Conservation (phyloP, 2,329 filamentous ascomycete species). For the Shiraia sp. region DNA sequence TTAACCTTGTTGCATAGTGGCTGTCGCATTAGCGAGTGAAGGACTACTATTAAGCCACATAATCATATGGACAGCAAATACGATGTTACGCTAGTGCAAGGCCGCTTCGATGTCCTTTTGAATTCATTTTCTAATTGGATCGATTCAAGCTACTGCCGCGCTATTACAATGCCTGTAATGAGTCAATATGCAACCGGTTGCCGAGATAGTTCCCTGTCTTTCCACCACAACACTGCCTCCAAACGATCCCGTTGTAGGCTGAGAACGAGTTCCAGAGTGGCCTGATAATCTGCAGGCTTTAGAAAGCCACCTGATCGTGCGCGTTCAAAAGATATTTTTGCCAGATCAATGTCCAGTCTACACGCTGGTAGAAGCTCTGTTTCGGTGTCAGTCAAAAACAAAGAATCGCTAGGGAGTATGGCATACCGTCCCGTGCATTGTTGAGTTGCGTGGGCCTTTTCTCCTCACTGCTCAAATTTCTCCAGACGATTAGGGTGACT, state of each 20-base stretch:
- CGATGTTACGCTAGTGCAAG: too few relatives aligned
- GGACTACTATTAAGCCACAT: too few relatives aligned
- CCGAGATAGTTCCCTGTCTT: slow-evolving; percentile 1
- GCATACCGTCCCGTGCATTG: slow-evolving; percentile 9
- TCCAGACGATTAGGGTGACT: slow-evolving; percentile 9
- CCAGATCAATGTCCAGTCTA: slow-evolving; percentile 9
- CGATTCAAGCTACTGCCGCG: background rate
- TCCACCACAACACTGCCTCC: slow-evolving; percentile 12
- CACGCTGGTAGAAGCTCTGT: slow-evolving; percentile 11
- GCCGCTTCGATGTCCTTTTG: too few relatives aligned
- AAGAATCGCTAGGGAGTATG: background rate
- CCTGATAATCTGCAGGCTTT: slow-evolving; percentile 3
- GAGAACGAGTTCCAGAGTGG: slow-evolving; percentile 9
- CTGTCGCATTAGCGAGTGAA: too few relatives aligned
- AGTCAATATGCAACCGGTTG: slow-evolving; percentile 7
- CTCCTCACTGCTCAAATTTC: slow-evolving; percentile 9
- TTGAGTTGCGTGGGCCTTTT: slow-evolving; percentile 10
- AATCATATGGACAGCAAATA: too few relatives aligned
- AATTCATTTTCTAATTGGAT: background rate
- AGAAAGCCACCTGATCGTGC: background rate
- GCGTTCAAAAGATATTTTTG: background rate
- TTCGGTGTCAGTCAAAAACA: slow-evolving; percentile 1
- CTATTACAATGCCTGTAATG: background rate
- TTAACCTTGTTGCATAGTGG: too few relatives aligned
- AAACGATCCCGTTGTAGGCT: slow-evolving; percentile 7